A percentile compares a stretch with the other conserved stretches of the same genome.
Conservation (phyloP, 2,329 filamentous ascomycete species). For the Calonectria pauciramosa region DNA sequence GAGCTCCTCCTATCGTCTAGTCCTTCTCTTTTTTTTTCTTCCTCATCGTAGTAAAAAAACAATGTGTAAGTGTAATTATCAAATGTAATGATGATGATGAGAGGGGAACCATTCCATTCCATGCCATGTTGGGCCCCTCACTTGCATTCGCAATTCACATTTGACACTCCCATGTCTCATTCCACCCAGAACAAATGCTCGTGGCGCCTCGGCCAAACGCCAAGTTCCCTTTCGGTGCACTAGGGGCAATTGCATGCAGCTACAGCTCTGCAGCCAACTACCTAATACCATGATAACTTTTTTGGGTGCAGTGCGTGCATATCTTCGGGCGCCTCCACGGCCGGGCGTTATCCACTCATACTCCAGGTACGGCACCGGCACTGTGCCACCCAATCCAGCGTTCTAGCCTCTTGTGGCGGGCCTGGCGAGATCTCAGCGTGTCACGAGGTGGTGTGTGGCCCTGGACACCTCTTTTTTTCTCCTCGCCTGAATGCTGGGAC, state of each 20-base stretch:
- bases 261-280: slow-evolving; percentile 3
- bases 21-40: not conserved
- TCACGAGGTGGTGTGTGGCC: slow-evolving; percentile 29
- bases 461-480: not conserved
- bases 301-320: slow-evolving; percentile 7
- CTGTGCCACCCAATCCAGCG: not conserved
- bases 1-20: not conserved
- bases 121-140: slow-evolving; percentile 1
- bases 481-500: not conserved
- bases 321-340: not conserved
- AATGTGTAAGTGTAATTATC: slow-evolving; percentile 17
- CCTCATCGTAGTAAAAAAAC: not conserved
- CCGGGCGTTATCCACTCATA: slow-evolving; percentile 4
- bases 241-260: not conserved
- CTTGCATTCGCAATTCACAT: slow-evolving; percentile 12
- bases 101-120: slow-evolving; percentile 18
- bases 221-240: not conserved
- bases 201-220: slow-evolving; percentile 21
- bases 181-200: slow-evolving; percentile 11
- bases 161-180: slow-evolving; percentile 4
- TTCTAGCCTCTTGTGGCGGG: slow-evolving; percentile 19
- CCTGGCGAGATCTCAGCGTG: slow-evolving; percentile 21
- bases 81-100: slow-evolving; percentile 17
- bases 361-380: slow-evolving; percentile 4
- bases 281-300: slow-evolving; percentile 2